Evolutionary conservation across 345 rosid species (phyloP), one percentile per base, ranked within the genome.

Genomic region (Garcia nutans): DNA sequence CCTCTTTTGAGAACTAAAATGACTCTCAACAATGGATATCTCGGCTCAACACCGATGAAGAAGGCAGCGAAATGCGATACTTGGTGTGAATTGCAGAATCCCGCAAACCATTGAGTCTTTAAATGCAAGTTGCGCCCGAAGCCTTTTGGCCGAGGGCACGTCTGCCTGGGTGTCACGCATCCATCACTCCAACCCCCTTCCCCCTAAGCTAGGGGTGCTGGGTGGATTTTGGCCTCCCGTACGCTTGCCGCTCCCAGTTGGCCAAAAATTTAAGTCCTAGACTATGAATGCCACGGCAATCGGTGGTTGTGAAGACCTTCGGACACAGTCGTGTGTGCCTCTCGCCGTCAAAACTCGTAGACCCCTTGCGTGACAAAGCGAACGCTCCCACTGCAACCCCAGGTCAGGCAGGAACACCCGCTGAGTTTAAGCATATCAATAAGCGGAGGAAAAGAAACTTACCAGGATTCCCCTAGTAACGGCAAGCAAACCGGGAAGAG

Each of bases 111-210:
- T 54, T 44, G 28, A 56, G 65, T 72, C 10, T 67, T 67, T 75
- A 65, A 75, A 75, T 42, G 66, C 72, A 78, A 64, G 73, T 74
- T 79, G 52, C 22, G 50, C 54, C 41, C 60, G 24, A 72, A 60
- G 82, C 70, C 65, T 23, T 44, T 6, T 20, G 8, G 49, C 23
- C 19, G 68, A 79, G 82, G 82, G 78, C 78, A 74, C 52, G 61
- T 42, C 68, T 70, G 37, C 67, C 61, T 69, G 54, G 71, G 74
- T 79, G 74, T 79, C 77, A 78, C 45, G 66, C 72, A 65, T 2
- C 15, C 47, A 16, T 78, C 23, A 6, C 22, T 31, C 73, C 49
- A 26, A 47, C 33, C 12, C 70, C 22, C 62, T 20, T 0, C 0
- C 0, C 49, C 49, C 8, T 10, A 10, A 6, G 49, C 49, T 0